Evolutionary conservation across 257 asterid species (phyloP), one percentile per base, ranked within the genome.

Genomic region (Petunia axillaris): DNA sequence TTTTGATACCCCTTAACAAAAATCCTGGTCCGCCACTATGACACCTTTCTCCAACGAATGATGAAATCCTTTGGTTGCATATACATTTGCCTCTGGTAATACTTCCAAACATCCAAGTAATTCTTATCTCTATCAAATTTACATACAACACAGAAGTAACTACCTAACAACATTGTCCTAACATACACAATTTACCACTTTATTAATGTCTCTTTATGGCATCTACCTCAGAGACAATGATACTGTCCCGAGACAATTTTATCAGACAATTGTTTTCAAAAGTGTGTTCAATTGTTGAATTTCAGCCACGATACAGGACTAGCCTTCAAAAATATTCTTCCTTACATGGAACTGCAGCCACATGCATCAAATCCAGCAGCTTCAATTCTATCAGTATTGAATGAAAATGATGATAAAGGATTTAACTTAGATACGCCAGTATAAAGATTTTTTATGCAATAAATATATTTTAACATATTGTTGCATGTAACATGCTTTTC

Each of bases 251-350:
- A 75, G 85, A 64, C 90, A 9, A 15, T 54, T 62, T 63, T 8
- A 41, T 2, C 8, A 4, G 16, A 39, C 1, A 4, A 36, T 15
- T 11, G 48, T 41, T 71, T 71, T 74, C 5, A 10, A 25, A 25
- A 25, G 25, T 25, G 25, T 25, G 25, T 25, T 25, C 25, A 25
- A 25, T 25, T 25, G 25, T 25, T 14, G 41, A 4, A 0, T 87
- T 79, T 11, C 87, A 91, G 97, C 50, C 83, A 82, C 79, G 83
- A 90, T 9, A 97, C 98, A 0, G 98, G 98, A 46, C 75, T 84
- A 63, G 93, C 95, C 79, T 87, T 91, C 76, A 81, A 82, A 81
- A 91, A 78, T 81, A 87, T 78, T 57, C 68, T 74, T 80, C 89
- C 94, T 36, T 89, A 83, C 88, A 77, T 89, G 90, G 91, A 86